Evolutionary conservation across 139 green algal genomes (phyloP), one percentile per base, ranked within the genome.

Genomic region (Closterium sp.): DNA sequence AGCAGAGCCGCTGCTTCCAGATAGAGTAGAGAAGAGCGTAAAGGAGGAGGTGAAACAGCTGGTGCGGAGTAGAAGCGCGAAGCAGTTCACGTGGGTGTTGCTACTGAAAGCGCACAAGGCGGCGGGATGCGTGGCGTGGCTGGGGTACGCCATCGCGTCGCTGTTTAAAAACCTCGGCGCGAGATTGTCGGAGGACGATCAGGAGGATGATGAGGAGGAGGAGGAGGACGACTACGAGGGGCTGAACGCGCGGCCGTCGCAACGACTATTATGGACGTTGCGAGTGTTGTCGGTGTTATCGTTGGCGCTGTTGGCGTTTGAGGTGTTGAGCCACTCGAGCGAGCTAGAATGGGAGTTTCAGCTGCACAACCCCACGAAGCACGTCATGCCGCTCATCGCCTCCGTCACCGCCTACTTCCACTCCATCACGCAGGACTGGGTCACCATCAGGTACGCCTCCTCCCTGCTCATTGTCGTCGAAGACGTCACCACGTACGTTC

Each of bases 11-110:
- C 36, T 35, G 34, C n/a, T 85, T 43, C 30, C 55, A 21, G 86
- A 89, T 35, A 87, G n/a, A n/a, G 69, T 33, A 10, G 55, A 91
- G 69, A 38, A 81, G 81, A 33, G 33, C 16, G 34, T 38, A 28
- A 35, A 34, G n/a, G 33, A 81, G n/a, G 34, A 35, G 23, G 81
- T 87, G 35, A 38, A 91, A 4, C 55, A 76, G 33, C 6, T 87
- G 33, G 34, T 83, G 33, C 76, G 34, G 87, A 91, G 34, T 83
- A 35, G 34, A 83, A 91, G 88, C 69, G 88, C 88, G 25, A 88
- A 90, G 34, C 89, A 92, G 32, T 89, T 90, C 64, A 92, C 89
- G 9, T 92, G 89, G 89, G 31, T 92, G 31, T 21, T 92, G 81
- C 16, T 92, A 83, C 31, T 92, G 23, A 90, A 92, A 34, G 89